Evolutionary conservation across 306 rosid genomes (phyloP).

Genomic region (Vachellia pachyceras): DNA sequence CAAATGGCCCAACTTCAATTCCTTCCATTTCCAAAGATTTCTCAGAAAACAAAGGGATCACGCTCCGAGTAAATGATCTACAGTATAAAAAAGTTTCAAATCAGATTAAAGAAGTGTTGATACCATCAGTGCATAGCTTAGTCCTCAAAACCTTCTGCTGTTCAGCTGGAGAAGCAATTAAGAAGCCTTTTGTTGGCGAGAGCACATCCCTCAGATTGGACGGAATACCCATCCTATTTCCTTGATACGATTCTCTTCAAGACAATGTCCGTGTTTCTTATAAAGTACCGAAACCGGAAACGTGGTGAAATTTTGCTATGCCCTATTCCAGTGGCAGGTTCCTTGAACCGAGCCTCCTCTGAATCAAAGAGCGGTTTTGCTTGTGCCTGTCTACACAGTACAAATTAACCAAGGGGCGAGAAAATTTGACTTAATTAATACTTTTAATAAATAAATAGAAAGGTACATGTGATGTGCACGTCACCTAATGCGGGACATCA

Average conservation of each 20-base stretch:
- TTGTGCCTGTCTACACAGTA: neutral
- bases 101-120: neutral
- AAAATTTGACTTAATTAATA: too few relatives aligned
- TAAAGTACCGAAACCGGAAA: neutral
- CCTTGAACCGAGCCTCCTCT: constrained; percentile 4
- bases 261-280: neutral
- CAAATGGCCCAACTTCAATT: neutral
- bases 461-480: too few relatives aligned
- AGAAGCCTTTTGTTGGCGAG: constrained; percentile 32
- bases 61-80: neutral
- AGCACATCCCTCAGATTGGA: constrained; percentile 55
- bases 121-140: constrained; percentile 35
- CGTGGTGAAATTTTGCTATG: neutral
- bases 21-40: neutral
- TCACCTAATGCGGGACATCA: too few relatives aligned
- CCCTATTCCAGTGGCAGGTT: neutral
- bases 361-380: neutral
- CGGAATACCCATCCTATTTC: constrained; percentile 55
- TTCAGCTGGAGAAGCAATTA: constrained; percentile 68
- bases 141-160: constrained; percentile 27
- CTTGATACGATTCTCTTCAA: neutral
- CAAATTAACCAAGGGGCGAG: neutral
- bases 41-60: neutral
- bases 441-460: too few relatives aligned
- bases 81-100: neutral